Evolutionary conservation across 148 eudicot genomes (phyloP).

Genomic region (Fagopyrum tataricum): DNA sequence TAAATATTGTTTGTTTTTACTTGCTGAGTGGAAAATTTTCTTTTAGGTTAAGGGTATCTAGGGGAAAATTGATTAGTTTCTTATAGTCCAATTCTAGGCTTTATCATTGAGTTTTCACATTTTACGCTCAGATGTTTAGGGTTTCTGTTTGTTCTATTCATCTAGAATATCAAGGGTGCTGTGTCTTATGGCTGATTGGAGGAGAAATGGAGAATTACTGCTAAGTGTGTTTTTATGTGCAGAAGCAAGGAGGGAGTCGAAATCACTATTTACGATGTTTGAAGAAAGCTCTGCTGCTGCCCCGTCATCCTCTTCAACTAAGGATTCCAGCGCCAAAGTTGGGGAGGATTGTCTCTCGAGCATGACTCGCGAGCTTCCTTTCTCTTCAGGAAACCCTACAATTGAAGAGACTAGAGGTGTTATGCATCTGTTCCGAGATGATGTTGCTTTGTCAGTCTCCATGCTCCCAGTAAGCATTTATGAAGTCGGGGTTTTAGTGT

Average conservation of each 20-base stretch:
- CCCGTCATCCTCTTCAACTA: conserved; percentile 8
- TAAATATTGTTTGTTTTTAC: neutral
- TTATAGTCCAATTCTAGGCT: neutral
- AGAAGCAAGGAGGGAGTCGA: conserved; percentile 1
- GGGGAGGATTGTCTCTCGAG: conserved; percentile 16
- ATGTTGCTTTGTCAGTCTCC: conserved; percentile 33
- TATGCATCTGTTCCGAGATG: conserved; percentile 52
- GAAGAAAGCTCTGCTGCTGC: conserved; percentile 8
- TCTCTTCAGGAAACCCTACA: conserved; percentile 95
- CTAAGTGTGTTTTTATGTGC: neutral
- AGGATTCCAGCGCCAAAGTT: conserved; percentile 22
- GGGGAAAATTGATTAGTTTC: neutral
- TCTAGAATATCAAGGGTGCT: neutral
- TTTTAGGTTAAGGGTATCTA: neutral
- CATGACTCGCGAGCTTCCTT: conserved; percentile 40
- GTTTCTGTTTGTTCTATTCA: neutral
- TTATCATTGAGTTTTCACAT: neutral
- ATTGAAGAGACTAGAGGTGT: conserved; percentile 82
- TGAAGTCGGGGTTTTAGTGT: neutral
- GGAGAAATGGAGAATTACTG: neutral
- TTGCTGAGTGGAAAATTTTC: neutral
- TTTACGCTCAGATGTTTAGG: neutral
- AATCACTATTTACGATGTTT: neutral
- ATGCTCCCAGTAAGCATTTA: conserved; percentile 46
- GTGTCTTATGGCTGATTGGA: neutral